Percentiles rank a stretch among this genome's conserved stretches.
Evolutionary conservation across 2,329 filamentous ascomycete genomes (phyloP).

Genomic region (Hypomyces rosellus): DNA sequence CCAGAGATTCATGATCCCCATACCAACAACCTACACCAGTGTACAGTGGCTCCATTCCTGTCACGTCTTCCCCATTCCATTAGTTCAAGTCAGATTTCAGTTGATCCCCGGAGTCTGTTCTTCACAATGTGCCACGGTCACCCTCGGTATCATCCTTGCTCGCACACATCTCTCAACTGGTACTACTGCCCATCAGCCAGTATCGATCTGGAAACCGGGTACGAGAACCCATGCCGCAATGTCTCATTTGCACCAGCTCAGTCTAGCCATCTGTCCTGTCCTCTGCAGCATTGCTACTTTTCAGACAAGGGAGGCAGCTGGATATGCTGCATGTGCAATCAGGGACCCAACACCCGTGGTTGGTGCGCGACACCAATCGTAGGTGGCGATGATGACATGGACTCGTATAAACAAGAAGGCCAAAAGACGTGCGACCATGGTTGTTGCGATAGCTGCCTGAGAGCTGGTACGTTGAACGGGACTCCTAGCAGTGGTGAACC

Average conservation of each 20-base stretch:
- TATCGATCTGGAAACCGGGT: conserved; percentile 43
- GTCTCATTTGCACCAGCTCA: conserved; percentile 42
- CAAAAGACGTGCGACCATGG: conserved; percentile 45
- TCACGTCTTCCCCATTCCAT: neutral
- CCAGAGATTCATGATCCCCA: too few species aligned
- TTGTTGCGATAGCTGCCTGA: conserved; percentile 44
- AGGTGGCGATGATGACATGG: conserved; percentile 25
- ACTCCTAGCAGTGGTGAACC: too few species aligned
- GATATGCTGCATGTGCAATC: conserved; percentile 48
- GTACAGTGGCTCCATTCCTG: too few species aligned
- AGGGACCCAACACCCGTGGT: conserved; percentile 45
- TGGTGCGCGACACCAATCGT: conserved; percentile 42
- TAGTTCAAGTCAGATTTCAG: neutral
- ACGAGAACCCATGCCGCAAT: conserved; percentile 44
- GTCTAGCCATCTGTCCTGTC: conserved; percentile 38
- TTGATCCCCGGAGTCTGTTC: neutral
- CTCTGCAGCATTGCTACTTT: conserved; percentile 46
- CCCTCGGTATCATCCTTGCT: conserved; percentile 45
- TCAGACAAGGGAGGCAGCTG: conserved; percentile 43
- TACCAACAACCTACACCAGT: too few species aligned
- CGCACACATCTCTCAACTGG: conserved; percentile 50
- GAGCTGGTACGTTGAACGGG: conserved; percentile 30
- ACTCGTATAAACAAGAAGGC: conserved; percentile 28
- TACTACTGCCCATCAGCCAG: conserved; percentile 42
- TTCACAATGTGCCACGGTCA: conserved; percentile 48